phyloP scores from a whole-genome alignment of 2,329 filamentous ascomycete species.

The Colletotrichum spinosum region DNA sequence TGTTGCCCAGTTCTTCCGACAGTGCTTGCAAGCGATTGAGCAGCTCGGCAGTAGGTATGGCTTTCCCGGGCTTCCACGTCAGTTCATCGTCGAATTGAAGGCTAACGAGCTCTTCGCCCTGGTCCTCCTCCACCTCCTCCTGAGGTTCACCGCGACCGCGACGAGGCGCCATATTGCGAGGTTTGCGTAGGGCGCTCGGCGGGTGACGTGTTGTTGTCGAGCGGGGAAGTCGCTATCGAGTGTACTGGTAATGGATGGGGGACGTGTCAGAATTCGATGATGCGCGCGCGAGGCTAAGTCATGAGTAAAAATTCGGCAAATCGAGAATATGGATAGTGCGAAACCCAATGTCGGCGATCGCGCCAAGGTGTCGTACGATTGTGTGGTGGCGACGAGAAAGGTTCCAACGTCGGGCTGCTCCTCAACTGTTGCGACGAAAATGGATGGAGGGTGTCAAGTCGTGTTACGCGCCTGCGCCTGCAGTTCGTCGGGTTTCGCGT shows the following conservation, averaged over 20 bases:
- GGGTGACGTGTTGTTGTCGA: constrained; percentile 31
- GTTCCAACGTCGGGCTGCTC: constrained; percentile 15
- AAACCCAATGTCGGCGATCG: constrained; percentile 1
- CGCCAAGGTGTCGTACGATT: constrained; percentile 22
- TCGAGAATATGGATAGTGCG: constrained; percentile 7
- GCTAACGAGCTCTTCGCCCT: constrained; percentile 46
- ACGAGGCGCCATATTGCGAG: constrained; percentile 34
- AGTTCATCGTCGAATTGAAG: constrained; percentile 88
- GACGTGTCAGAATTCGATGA: constrained; percentile 30
- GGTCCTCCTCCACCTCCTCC: constrained; percentile 37
- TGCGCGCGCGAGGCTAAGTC: constrained; percentile 29
- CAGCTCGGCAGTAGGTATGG: constrained; percentile 86
- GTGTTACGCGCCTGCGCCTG: constrained; percentile 36
- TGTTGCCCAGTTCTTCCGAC: constrained; percentile 82
- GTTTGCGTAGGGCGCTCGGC: constrained; percentile 25
- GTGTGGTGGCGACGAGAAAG: constrained; percentile 29
- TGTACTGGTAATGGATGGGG: constrained; percentile 22
- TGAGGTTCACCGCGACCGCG: constrained; percentile 36
- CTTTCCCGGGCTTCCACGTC: constrained; percentile 91
- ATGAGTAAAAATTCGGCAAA: constrained; percentile 25
- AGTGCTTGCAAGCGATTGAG: constrained; percentile 84
- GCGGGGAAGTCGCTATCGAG: constrained; percentile 35
- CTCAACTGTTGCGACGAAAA: constrained; percentile 35
- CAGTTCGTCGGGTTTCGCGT: constrained; percentile 38
- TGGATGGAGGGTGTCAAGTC: constrained; percentile 33